Evolutionary conservation across 106 monocot genomes (phyloP), one percentile per base, ranked within the genome.

Genomic region (Agapanthus africanus): DNA sequence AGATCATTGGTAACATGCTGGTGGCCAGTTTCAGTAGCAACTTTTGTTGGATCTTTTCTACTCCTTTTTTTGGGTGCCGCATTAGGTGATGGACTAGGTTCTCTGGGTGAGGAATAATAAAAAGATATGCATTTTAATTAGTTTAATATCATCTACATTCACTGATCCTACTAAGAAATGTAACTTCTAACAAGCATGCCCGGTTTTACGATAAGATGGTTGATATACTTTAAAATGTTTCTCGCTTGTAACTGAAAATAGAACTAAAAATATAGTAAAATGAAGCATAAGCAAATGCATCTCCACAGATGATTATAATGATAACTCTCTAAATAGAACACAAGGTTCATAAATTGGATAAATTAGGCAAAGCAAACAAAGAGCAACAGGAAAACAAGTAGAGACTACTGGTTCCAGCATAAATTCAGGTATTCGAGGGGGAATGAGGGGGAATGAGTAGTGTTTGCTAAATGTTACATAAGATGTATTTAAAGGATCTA

Each of bases 61-160:
- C 81, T 89, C 56, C 92, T 79, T 76, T 93, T 99, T 79, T 71
- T 93, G 65, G 83, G 80, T 61, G 68, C 83, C 40, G 66, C 25
- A 71, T 68, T 71, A 63, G 87, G 72, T 50, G 89, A 79, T 63
- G 81, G 73, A 59, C 70, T 85, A 62, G 84, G 14, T 77, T 99
- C 97, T 71, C 97, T 90, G 63, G n/a, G 19, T 36, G n/a, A 40
- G 35, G 39, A 65, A 37, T 39, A 68, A 21, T 10, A 71, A 16
- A 41, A 71, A 57, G 56, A 54, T 49, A n/a, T 41, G 16, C n/a
- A 26, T 65, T 37, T 40, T 27, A 65, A 65, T 41, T 65, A 41
- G 40, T 65, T 35, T 4, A 41, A 65, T 25, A 19, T 63, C 14
- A 22, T 54, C 27, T 5, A 16, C 46, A 46, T 46, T 54, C 26